Evolutionary conservation across 129 eudicot genomes (phyloP).

Genomic region (Tanacetum coccineum): DNA sequence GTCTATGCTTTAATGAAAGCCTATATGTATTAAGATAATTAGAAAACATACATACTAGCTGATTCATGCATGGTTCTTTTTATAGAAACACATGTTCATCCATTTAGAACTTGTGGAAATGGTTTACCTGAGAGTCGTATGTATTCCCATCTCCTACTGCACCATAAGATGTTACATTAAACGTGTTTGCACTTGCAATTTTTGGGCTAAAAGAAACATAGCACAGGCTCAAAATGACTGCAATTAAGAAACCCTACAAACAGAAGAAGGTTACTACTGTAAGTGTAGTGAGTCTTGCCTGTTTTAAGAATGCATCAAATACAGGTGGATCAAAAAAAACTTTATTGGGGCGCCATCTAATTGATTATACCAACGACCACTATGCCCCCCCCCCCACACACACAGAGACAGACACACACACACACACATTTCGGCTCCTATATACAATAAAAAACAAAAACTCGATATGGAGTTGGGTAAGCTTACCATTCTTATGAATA

Average conservation of each 20-base stretch:
- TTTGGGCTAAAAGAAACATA: conserved; percentile 2
- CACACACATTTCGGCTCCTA: no score
- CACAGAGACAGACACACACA: no score
- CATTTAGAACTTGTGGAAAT: not conserved
- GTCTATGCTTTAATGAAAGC: conserved; percentile 38
- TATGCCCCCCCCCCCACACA: no score
- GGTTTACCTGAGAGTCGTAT: conserved; percentile 26
- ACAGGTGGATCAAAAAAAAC: no score
- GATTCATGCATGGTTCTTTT: not conserved
- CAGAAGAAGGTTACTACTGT: not conserved
- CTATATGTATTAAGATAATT: conserved; percentile 12
- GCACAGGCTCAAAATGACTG: not conserved
- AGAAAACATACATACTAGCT: not conserved
- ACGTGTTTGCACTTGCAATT: not conserved
- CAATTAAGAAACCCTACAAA: conserved; percentile 11
- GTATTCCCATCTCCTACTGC: conserved; percentile 32
- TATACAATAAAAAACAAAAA: no score
- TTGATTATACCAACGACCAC: no score
- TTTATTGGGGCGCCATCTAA: no score
- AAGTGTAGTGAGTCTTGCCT: not conserved
- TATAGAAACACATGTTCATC: not conserved
- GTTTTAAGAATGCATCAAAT: not conserved
- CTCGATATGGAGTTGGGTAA: no score
- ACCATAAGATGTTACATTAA: conserved; percentile 29
- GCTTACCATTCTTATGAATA: not conserved